Conservation (phyloP, 495 filamentous ascomycete species). For the Podospora sp. region DNA sequence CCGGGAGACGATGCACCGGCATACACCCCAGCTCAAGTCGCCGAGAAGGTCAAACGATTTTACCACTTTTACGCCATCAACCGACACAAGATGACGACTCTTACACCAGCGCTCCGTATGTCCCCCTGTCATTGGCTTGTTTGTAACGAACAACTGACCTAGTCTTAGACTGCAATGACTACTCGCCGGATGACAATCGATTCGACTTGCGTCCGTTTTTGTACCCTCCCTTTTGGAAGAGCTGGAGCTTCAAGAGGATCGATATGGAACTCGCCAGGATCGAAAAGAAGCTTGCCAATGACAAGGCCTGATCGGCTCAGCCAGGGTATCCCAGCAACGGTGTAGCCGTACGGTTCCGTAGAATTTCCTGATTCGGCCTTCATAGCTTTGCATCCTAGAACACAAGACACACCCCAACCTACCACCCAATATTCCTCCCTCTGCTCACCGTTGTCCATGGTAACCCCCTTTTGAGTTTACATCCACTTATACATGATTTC, state of each 20-base stretch:
- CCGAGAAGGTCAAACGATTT: conserved; percentile 71
- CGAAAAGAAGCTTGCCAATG: not conserved
- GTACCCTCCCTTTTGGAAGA: conserved; percentile 51
- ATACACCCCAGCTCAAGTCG: conserved; percentile 40
- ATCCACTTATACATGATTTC: not conserved
- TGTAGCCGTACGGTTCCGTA: not conserved
- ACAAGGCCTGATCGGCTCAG: not conserved
- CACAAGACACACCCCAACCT: not conserved
- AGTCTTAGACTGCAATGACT: conserved; percentile 29
- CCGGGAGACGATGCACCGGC: conserved; percentile 37
- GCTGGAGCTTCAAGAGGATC: conserved; percentile 58
- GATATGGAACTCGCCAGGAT: conserved; percentile 33
- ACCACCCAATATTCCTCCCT: not conserved
- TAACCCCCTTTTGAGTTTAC: not conserved
- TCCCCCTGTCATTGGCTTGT: not conserved
- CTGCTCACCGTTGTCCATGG: not conserved
- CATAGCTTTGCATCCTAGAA: not conserved
- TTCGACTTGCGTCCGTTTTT: conserved; percentile 70
- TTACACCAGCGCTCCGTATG: conserved; percentile 56
- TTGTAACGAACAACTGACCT: not conserved
- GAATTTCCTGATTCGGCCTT: not conserved
- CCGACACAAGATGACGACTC: conserved; percentile 67
- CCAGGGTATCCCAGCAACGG: not conserved
- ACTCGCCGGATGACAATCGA: conserved; percentile 44
- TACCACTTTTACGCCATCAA: conserved; percentile 61